These are phyloP conservation scores for Epichloe coenophiala DNA, from an alignment of 2,329 filamentous ascomycete species.

Conservation along the genomic window DNA sequence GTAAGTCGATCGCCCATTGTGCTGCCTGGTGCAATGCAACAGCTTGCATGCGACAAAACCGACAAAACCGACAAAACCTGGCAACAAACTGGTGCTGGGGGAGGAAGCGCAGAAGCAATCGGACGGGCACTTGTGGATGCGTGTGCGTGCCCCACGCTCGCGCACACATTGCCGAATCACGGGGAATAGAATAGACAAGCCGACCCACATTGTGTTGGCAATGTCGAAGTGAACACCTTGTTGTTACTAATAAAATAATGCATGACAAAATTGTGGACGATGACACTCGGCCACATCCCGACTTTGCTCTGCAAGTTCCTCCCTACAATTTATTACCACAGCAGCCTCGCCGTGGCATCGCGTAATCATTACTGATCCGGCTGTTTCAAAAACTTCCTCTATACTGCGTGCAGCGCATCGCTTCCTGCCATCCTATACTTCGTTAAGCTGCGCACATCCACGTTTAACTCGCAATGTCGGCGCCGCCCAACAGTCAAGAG, in stretches of 20 bases:
- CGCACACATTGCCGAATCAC: conserved; percentile 2
- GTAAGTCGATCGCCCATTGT: conserved; percentile 64
- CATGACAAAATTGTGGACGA: conserved; percentile 1
- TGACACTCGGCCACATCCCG: conserved; percentile 4
- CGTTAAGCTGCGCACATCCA: conserved; percentile 1
- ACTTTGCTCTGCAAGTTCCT: background rate
- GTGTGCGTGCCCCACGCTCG: too few relatives aligned
- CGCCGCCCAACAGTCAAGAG: conserved; percentile 12
- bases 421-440: conserved; percentile 4
- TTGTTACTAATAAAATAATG: conserved; percentile 13
- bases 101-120: too few relatives aligned
- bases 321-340: background rate
- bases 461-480: conserved; percentile 13
- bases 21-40: background rate
- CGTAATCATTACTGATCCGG: background rate
- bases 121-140: too few relatives aligned
- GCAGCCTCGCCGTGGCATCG: background rate
- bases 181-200: conserved; percentile 20
- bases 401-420: too few relatives aligned
- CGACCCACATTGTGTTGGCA: conserved; percentile 6
- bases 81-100: too few relatives aligned
- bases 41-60: background rate
- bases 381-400: background rate
- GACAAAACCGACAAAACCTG: background rate
- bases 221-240: conserved; percentile 23